Evolutionary conservation across 805 yeast genomes (phyloP), one percentile per base, ranked within the genome.

Genomic region (Kazachstania africana): DNA sequence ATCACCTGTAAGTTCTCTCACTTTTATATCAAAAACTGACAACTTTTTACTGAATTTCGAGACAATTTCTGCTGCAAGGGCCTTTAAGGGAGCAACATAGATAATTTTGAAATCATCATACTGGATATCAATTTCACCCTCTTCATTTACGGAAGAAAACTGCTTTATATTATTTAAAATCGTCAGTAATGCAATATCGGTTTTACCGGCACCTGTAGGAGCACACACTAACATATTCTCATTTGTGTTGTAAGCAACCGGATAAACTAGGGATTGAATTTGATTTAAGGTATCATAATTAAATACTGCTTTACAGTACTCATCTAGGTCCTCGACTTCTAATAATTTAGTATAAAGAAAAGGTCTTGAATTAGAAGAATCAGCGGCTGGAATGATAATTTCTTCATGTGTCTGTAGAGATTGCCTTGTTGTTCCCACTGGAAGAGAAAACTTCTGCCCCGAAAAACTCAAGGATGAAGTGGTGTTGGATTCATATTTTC

Each of bases 151-250:
- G 0, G 72, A 66, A 0, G 75, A 66, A 50, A 68, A 78, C 48
- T 82, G 93, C 22, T 75, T 71, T 10, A 88, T 76, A 0, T 91
- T 72, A 46, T 80, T 88, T 32, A 87, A 60, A 39, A 87, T 75
- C 0, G 95, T 65, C 24, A 87, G 60, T 36, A 87, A 57, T 0
- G 96, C 96, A 17, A 87, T 88, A 55, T 87, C 95, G 0, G 96
- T 87, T 51, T 87, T 87, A 70, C 96, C 96, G 5, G 96, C 95
- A 66, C 96, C 96, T 0, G 96, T 87, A 1, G 96, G 96, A 0
- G 96, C 95, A 72, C 96, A 87, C 4, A 87, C 84, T 31, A 87
- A 62, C 95, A 91, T 82, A 48, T 88, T 88, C 47, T 88, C 96
- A 53, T 82, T 85, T 4, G 96, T 79, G 34, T 79, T 75, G 53